phyloP scores from a whole-genome alignment of 2,329 filamentous ascomycete species.

The Aspergillus brunneoviolaceus region DNA sequence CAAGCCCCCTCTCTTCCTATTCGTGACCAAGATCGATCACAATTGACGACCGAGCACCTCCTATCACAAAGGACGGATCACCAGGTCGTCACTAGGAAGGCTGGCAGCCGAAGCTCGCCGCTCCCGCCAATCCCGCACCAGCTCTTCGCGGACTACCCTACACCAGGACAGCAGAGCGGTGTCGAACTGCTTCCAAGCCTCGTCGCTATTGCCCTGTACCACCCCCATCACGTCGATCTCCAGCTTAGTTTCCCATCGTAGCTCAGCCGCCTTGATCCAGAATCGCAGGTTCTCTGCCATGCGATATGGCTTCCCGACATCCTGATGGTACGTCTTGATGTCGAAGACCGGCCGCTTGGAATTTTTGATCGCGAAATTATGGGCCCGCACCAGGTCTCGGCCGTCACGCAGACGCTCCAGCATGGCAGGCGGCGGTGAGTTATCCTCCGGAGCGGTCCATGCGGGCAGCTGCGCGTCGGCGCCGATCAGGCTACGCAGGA shows the following conservation, averaged over 20 bases:
- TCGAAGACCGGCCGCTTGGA: constrained; percentile 84
- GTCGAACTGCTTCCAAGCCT: constrained; percentile 79
- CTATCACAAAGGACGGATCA: constrained; percentile 2
- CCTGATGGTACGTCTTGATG: constrained; percentile 86
- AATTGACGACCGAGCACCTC: background rate
- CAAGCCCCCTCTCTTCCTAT: background rate
- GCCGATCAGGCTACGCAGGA: constrained; percentile 72
- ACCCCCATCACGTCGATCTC: constrained; percentile 82
- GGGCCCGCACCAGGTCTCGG: constrained; percentile 76
- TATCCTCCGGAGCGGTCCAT: constrained; percentile 62
- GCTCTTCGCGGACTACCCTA: constrained; percentile 73
- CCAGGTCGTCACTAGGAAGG: constrained; percentile 23
- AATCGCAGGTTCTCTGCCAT: constrained; percentile 90
- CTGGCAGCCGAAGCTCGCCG: constrained; percentile 19
- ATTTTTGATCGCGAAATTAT: constrained; percentile 83
- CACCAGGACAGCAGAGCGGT: constrained; percentile 81
- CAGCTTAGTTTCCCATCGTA: constrained; percentile 86
- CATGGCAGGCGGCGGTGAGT: constrained; percentile 61
- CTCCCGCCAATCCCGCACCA: constrained; percentile 68
- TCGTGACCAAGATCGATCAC: background rate
- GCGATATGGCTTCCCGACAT: constrained; percentile 91
- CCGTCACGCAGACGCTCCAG: constrained; percentile 74
- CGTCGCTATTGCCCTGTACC: constrained; percentile 68
- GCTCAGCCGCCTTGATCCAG: constrained; percentile 93
- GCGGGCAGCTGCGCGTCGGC: constrained; percentile 59